Evolutionary conservation across 202 grass and related monocot species (phyloP).

Genomic region (Dendrocalamus latiflorus): DNA sequence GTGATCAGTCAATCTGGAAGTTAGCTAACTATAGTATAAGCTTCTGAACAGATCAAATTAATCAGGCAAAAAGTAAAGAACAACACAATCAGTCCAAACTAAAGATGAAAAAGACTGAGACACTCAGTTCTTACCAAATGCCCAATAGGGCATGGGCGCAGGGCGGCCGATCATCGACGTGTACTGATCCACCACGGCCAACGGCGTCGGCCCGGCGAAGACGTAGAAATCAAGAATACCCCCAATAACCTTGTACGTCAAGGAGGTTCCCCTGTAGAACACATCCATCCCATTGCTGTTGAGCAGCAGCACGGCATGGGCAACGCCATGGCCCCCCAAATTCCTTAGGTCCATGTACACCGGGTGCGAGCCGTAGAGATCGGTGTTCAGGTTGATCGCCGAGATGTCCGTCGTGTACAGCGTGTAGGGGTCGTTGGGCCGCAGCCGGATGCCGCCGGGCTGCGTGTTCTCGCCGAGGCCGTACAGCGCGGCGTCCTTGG

Average conservation of each 20-base stretch:
- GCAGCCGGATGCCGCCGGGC: slow-evolving; percentile 63
- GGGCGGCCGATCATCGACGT: slow-evolving; percentile 80
- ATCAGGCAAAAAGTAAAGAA: neutral
- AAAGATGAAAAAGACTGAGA: neutral
- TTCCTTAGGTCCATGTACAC: slow-evolving; percentile 86
- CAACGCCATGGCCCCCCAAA: slow-evolving; percentile 40
- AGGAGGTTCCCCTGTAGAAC: slow-evolving; percentile 58
- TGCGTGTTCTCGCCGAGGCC: slow-evolving; percentile 94
- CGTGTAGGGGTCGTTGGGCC: slow-evolving; percentile 83
- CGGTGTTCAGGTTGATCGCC: slow-evolving; percentile 88
- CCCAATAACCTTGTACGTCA: slow-evolving; percentile 91
- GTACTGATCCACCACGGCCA: slow-evolving; percentile 86
- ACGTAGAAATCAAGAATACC: slow-evolving; percentile 92
- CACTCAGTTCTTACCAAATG: slow-evolving; percentile 45
- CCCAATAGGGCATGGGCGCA: slow-evolving; percentile 89
- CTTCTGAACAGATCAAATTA: neutral
- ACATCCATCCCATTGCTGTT: slow-evolving; percentile 98
- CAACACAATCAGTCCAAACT: neutral
- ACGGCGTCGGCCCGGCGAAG: slow-evolving; percentile 70
- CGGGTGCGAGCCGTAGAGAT: slow-evolving; percentile 92
- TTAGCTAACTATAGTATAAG: neutral
- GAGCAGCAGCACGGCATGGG: slow-evolving; percentile 87
- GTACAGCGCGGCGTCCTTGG: slow-evolving; percentile 61
- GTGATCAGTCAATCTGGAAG: neutral
- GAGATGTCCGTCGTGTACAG: slow-evolving; percentile 80